Evolutionary conservation across 306 rosid genomes (phyloP), one percentile per base, ranked within the genome.

Genomic region (Hippophae tibetana): DNA sequence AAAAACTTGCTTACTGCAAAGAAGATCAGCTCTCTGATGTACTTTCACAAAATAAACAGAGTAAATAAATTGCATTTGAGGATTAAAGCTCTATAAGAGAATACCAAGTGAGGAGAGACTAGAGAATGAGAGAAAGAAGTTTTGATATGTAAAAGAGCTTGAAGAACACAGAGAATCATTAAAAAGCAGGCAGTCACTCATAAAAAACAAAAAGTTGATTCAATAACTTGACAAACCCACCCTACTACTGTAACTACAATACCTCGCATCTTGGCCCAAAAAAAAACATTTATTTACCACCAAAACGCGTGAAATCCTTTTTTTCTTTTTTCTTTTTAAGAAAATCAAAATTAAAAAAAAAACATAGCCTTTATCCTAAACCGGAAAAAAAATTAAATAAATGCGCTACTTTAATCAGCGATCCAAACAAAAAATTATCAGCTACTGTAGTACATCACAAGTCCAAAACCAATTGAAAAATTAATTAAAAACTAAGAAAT

Each of bases 401-500:
- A 55, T 43, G 60, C 26, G 56, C 74, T 76, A 49, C 76, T 64
- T 80, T 48, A 25, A 61, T 45, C 23, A 67, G 59, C 70, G 71
- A 77, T 54, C 61, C 50, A 87, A 90, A 84, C 76, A 72, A 80
- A 70, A 87, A 81, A 82, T 76, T 76, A 59, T 70, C 58, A 57
- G 60, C 41, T 48, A 57, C 43, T 62, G 44, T 47, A 59, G 7
- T 57, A 62, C 50, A 50, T 61, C 47, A 12, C 47, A 46, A 5
- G 52, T 54, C 18, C 58, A 57, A 58, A 57, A 72, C 72, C 63
- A 27, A 53, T 54, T 10, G 1, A 73, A 72, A 57, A 76, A 18
- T 44, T 45, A 13, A 61, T 50, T 23, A 56, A 25, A 69, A 52
- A 52, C 4, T 50, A 52, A 60, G 47, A 61, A 25, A 31, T 31